These are phyloP conservation scores for Phytophthora capsici DNA, from an alignment of 352 stramenopile genomes.

Conservation along the genomic window DNA sequence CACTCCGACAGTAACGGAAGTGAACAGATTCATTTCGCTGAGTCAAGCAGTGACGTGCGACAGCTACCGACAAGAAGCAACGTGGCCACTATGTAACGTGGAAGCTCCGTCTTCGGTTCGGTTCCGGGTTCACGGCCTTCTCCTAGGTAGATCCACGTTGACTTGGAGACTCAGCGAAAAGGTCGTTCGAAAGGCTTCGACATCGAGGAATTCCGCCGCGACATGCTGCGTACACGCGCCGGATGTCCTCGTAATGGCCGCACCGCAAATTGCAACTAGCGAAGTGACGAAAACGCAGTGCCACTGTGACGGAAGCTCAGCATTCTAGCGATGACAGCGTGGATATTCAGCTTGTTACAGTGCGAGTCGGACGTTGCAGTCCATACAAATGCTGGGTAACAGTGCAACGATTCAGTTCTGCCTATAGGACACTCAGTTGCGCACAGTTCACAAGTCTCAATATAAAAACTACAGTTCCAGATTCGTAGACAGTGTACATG, in stretches of 20 bases:
- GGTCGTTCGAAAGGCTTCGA: constrained; percentile 5
- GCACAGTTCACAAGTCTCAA: no score
- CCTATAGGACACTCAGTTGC: no score
- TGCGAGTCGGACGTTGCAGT: constrained; percentile 11
- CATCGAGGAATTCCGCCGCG: neutral
- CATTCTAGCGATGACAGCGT: constrained; percentile 11
- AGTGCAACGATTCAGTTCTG: constrained; percentile 16
- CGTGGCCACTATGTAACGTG: neutral
- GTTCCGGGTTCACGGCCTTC: constrained; percentile 3
- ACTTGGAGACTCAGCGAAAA: constrained; percentile 1
- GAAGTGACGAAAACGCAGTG: constrained; percentile 9
- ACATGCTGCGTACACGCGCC: constrained; percentile 10
- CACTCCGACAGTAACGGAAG: constrained; percentile 7
- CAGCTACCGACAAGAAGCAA: constrained; percentile 3
- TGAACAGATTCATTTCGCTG: constrained; percentile 2
- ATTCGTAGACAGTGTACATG: no score
- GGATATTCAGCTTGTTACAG: constrained; percentile 9
- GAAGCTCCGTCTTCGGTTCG: constrained; percentile 4
- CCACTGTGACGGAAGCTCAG: constrained; percentile 16
- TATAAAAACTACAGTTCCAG: no score
- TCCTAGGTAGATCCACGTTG: constrained; percentile 1
- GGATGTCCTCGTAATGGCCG: neutral
- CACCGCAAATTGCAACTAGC: constrained; percentile 14
- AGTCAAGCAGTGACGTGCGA: constrained; percentile 5
- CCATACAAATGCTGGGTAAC: constrained; percentile 18